Percentiles rank a stretch among this genome's conserved stretches.
Evolutionary conservation across 1,284 basidiomycete species (phyloP).

Genomic region (Pholiota adiposa): DNA sequence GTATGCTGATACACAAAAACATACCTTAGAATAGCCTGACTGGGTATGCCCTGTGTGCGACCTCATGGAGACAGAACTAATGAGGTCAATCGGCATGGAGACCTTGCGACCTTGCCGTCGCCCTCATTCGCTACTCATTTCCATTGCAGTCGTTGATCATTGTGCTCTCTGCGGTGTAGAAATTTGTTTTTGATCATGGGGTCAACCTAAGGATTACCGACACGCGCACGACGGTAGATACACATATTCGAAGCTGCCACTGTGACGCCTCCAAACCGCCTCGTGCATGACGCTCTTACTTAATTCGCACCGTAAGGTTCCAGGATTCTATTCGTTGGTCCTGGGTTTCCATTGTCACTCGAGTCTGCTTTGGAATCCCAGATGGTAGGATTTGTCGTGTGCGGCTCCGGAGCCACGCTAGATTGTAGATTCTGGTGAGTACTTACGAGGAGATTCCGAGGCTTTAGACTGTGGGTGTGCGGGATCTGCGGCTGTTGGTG

Average conservation of each 20-base stretch:
- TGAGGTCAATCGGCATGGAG: neutral
- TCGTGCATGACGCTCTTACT: neutral
- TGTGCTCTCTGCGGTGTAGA: too few relatives aligned
- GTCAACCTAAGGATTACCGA: neutral
- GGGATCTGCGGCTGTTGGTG: neutral
- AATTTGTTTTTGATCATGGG: neutral
- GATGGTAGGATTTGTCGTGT: neutral
- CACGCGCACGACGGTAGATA: too few relatives aligned
- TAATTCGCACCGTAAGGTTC: neutral
- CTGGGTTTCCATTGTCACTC: neutral
- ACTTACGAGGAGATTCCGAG: neutral
- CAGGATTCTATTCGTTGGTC: too few relatives aligned
- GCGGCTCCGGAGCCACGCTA: neutral
- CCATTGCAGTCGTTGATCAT: neutral
- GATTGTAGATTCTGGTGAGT: neutral
- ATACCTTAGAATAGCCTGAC: neutral
- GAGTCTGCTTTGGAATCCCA: constrained; percentile 16
- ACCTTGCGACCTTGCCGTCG: neutral
- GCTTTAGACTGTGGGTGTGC: neutral
- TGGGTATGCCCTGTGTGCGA: neutral
- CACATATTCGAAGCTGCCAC: neutral
- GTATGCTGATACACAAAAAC: neutral
- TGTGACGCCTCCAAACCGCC: neutral
- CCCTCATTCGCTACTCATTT: too few relatives aligned
- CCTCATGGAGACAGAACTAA: neutral